Evolutionary conservation across 768 basidiomycete genomes (phyloP).

Genomic region (Termitomyces sp.): DNA sequence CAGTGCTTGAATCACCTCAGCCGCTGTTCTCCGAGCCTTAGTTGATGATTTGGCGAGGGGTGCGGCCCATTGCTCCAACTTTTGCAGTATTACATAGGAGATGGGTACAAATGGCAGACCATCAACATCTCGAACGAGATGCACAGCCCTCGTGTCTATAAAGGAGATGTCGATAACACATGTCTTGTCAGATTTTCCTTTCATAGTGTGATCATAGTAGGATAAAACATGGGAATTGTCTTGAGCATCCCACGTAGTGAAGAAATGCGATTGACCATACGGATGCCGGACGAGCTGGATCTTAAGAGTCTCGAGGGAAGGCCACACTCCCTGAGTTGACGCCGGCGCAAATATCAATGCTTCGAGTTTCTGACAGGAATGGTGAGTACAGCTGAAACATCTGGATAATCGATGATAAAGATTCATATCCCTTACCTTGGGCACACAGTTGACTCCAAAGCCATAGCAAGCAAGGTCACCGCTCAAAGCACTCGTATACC

Average conservation of each 20-base stretch:
- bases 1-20: neutral
- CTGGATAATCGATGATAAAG: neutral
- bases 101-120: slow-evolving; percentile 1
- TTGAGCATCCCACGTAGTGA: neutral
- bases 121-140: neutral
- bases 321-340: neutral
- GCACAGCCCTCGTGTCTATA: neutral
- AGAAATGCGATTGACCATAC: neutral
- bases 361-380: neutral
- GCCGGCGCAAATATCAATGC: neutral
- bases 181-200: neutral
- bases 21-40: neutral
- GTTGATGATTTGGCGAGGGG: neutral
- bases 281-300: neutral
- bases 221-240: neutral
- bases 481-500: neutral
- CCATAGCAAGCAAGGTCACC: neutral
- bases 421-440: neutral
- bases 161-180: neutral
- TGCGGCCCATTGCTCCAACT: neutral
- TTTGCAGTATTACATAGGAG: neutral
- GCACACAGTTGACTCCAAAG: neutral
- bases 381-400: too few relatives aligned
- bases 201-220: neutral
- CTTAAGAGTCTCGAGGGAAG: neutral